phyloP scores from a whole-genome alignment of 208 protist species.

The Acanthamoeba triangularis region DNA sequence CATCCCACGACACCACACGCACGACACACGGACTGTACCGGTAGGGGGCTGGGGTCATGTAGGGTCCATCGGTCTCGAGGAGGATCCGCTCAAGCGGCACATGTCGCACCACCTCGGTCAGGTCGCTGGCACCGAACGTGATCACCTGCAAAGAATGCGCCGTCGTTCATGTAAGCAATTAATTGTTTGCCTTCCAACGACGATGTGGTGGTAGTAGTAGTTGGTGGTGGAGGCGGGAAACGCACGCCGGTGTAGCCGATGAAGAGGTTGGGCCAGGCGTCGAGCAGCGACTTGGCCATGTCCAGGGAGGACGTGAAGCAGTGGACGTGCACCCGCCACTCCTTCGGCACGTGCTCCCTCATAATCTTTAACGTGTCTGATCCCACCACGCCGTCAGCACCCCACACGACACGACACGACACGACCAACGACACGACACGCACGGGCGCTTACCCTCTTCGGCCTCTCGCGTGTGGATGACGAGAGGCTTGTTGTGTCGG shows the following conservation, averaged over 20 bases:
- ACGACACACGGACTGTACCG: slow-evolving; percentile 69
- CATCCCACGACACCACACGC: no score
- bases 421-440: neutral
- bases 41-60: slow-evolving; percentile 90
- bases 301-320: slow-evolving; percentile 87
- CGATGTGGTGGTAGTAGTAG: neutral
- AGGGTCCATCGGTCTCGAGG: slow-evolving; percentile 92
- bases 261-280: slow-evolving; percentile 87
- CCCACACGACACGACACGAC: neutral
- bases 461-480: slow-evolving; percentile 91
- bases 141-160: neutral
- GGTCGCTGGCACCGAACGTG: slow-evolving; percentile 20
- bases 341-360: slow-evolving; percentile 82
- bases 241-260: slow-evolving; percentile 92
- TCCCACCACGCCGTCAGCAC: no score
- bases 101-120: slow-evolving; percentile 79
- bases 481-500: slow-evolving; percentile 84
- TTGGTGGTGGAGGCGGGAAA: neutral
- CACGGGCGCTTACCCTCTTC: slow-evolving; percentile 84
- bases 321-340: slow-evolving; percentile 88
- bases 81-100: slow-evolving; percentile 90
- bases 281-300: slow-evolving; percentile 83
- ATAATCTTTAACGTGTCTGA: slow-evolving; percentile 87
- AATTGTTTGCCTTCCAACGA: no score
- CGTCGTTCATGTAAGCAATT: no score